Evolutionary conservation across 2,329 filamentous ascomycete species (phyloP).

Genomic region (Aspergillus hiratsukae): DNA sequence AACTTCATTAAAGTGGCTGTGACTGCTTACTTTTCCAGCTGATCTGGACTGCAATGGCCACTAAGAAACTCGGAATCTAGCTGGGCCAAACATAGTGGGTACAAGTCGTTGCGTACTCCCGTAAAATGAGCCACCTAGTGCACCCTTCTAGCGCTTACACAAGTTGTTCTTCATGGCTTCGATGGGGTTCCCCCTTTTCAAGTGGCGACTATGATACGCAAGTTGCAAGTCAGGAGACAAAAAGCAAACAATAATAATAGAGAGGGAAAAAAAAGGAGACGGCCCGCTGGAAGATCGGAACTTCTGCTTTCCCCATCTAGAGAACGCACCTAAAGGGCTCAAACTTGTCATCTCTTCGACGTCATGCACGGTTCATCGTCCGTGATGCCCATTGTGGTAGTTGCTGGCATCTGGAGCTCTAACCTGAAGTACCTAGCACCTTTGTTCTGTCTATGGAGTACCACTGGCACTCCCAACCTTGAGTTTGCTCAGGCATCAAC

Average conservation of each 20-base stretch:
- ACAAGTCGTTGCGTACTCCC: background rate
- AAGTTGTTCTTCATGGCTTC: conserved; percentile 13
- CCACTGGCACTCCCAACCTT: background rate
- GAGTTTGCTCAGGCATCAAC: background rate
- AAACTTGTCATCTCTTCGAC: conserved; percentile 6
- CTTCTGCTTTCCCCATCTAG: conserved; percentile 4
- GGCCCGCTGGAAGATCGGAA: conserved; percentile 3
- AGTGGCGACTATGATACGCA: background rate
- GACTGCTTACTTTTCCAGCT: background rate
- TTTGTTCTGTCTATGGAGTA: too few relatives aligned
- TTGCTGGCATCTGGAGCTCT: background rate
- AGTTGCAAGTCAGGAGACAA: background rate
- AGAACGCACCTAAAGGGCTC: background rate
- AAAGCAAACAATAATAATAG: background rate
- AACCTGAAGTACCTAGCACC: background rate
- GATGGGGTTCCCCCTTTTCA: conserved; percentile 6
- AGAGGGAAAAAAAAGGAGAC: conserved; percentile 8
- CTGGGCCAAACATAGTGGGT: background rate
- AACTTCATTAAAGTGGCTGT: background rate
- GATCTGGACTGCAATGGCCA: background rate
- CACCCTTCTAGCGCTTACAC: conserved; percentile 6
- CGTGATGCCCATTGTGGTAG: background rate
- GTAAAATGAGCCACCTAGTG: too few relatives aligned
- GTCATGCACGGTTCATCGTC: conserved; percentile 20
- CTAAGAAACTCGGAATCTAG: background rate